These are phyloP conservation scores for Pseudotulostoma volvatum DNA, from an alignment of 495 filamentous ascomycete species.

Conservation along the genomic window DNA sequence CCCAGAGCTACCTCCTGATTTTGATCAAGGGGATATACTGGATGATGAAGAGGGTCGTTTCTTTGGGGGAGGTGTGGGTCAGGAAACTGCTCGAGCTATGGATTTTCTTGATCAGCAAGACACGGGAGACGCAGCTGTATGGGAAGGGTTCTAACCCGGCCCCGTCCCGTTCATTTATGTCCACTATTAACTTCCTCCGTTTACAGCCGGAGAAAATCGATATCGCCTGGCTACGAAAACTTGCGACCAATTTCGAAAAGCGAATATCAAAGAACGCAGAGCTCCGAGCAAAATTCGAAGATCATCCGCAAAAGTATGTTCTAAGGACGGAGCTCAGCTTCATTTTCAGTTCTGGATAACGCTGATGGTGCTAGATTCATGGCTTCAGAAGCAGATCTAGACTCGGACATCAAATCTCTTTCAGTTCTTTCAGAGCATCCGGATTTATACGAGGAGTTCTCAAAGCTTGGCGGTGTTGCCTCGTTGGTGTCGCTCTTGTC, in stretches of 20 bases:
- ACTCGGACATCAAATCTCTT: constrained; percentile 74
- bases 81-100: constrained; percentile 67
- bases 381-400: constrained; percentile 77
- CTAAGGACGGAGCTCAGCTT: constrained; percentile 3
- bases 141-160: too few species aligned
- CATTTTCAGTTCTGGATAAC: too few species aligned
- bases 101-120: constrained; percentile 71
- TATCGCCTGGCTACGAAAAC: constrained; percentile 62
- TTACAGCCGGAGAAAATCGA: constrained; percentile 67
- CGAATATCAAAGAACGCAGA: constrained; percentile 87
- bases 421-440: constrained; percentile 80
- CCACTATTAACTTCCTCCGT: too few species aligned
- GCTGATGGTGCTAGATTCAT: constrained; percentile 58
- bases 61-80: constrained; percentile 80
- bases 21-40: constrained; percentile 37
- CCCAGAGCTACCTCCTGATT: constrained; percentile 50
- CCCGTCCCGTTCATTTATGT: too few species aligned
- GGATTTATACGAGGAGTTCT: constrained; percentile 71
- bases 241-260: constrained; percentile 76
- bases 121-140: constrained; percentile 32
- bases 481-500: constrained; percentile 68
- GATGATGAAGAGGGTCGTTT: constrained; percentile 92
- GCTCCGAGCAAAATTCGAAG: constrained; percentile 72
- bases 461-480: constrained; percentile 55
- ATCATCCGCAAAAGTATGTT: constrained; percentile 66